Evolutionary conservation across 2,329 filamentous ascomycete genomes (phyloP), one percentile per base, ranked within the genome.

Genomic region (Neofusicoccum sp.): DNA sequence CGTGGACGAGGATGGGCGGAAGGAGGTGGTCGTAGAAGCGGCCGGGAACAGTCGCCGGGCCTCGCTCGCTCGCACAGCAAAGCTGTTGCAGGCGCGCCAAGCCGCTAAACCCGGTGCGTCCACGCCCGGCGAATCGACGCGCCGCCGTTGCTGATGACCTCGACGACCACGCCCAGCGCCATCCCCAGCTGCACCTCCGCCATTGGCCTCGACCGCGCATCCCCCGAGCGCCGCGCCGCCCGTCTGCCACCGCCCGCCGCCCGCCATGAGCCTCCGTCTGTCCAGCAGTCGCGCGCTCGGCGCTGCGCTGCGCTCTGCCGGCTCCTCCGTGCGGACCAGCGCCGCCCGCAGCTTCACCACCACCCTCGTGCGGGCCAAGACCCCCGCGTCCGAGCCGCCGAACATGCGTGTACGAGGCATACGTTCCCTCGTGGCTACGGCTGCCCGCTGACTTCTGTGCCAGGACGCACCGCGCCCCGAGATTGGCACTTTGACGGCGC

Each of bases 401-500:
- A 81, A 82, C 71, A 73, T 81, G 76, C 71, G 76, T 65, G 76
- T 77, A 69, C 60, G 71, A 40, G 9, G 31, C 16, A 7, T 6
- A 20, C 8, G 24, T 6, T 14, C n/a, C 9, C 7, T 6, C 8
- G 26, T 12, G 12, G 20, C 31, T 24, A 11, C n/a, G n/a, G 24
- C 9, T 24, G 7, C 20, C 2, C 16, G 63, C 70, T 75, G 62
- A 74, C 62, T 11, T 44, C n/a, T 16, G 24, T 31, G 68, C 12
- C 63, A 79, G 76, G 72, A 71, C 63, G 75, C 78, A 34, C 78
- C 76, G 65, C 75, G 80, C 63, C 71, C 72, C 59, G 66, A 74
- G 16, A 64, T 70, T 44, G 76, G 73, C 62, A 82, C 85, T 67
- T 85, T 97, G 65, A 86, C 90, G 72, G 89, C 82, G 24, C 89